Conservation (phyloP, 2,329 filamentous ascomycete species). For the Fusarium sp. region DNA sequence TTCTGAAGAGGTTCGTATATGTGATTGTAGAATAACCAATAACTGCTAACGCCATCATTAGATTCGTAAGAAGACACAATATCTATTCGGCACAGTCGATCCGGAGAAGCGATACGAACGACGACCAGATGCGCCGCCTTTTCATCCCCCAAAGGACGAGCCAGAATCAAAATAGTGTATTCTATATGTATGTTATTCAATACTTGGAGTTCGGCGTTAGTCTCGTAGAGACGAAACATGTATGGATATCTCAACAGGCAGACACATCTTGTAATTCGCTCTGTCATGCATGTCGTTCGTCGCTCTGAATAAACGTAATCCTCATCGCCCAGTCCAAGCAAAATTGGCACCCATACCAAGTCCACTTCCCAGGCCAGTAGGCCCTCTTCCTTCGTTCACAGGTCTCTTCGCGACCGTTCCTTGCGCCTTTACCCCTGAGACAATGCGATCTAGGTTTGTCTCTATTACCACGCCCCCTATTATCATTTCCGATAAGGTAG, state of each 20-base stretch:
- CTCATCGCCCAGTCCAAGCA: constrained; percentile 61
- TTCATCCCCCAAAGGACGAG: constrained; percentile 39
- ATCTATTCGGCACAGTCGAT: constrained; percentile 54
- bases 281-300: constrained; percentile 8
- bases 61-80: constrained; percentile 52
- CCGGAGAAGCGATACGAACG: constrained; percentile 56
- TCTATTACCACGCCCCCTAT: constrained; percentile 95
- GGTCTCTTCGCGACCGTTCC: constrained; percentile 82
- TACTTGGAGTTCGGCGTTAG: constrained; percentile 46
- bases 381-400: constrained; percentile 72
- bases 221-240: constrained; percentile 34
- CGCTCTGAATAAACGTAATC: constrained; percentile 10
- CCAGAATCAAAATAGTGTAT: constrained; percentile 43
- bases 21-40: neutral
- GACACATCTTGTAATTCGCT: constrained; percentile 33
- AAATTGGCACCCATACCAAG: constrained; percentile 68
- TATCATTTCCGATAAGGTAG: constrained; percentile 91
- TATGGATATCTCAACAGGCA: constrained; percentile 40
- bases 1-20: constrained; percentile 51
- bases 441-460: constrained; percentile 88
- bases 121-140: constrained; percentile 51
- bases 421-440: constrained; percentile 82
- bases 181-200: constrained; percentile 42
- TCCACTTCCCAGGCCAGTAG: constrained; percentile 58
- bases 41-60: constrained; percentile 32